phyloP scores from a whole-genome alignment of 1,284 basidiomycete species.

The Microbotryomycetes sp. region DNA sequence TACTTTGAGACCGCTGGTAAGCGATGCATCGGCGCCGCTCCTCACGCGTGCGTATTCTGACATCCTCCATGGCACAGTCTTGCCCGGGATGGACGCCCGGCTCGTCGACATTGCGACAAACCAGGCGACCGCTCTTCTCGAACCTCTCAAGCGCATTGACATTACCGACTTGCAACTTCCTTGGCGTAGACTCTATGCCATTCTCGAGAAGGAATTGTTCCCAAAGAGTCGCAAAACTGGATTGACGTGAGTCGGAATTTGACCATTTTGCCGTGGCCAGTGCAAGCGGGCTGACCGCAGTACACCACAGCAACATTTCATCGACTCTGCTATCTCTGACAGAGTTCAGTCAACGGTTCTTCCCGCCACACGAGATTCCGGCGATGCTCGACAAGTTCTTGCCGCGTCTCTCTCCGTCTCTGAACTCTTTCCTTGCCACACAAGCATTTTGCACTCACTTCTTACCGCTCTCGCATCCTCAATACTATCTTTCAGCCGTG shows the following conservation, averaged over 20 bases:
- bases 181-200: constrained; percentile 78
- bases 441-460: constrained; percentile 78
- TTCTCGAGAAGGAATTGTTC: constrained; percentile 74
- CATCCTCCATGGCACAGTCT: constrained; percentile 48
- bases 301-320: constrained; percentile 59
- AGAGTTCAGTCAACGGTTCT: constrained; percentile 75
- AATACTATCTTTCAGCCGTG: constrained; percentile 62
- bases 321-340: constrained; percentile 80
- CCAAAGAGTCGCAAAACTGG: constrained; percentile 74
- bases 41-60: background rate
- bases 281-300: constrained; percentile 43
- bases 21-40: constrained; percentile 3
- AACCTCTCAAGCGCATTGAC: constrained; percentile 65
- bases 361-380: constrained; percentile 77
- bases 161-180: constrained; percentile 78
- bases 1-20: constrained; percentile 68
- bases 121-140: constrained; percentile 63
- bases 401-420: constrained; percentile 48
- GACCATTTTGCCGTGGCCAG: constrained; percentile 45
- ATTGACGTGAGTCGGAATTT: constrained; percentile 54
- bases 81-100: constrained; percentile 67
- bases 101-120: constrained; percentile 64
- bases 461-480: constrained; percentile 59
- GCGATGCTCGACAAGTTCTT: constrained; percentile 80
- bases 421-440: constrained; percentile 63